Evolutionary conservation across 805 yeast species (phyloP), one percentile per base, ranked within the genome.

Genomic region (Zygosaccharomyces kombuchaensis): DNA sequence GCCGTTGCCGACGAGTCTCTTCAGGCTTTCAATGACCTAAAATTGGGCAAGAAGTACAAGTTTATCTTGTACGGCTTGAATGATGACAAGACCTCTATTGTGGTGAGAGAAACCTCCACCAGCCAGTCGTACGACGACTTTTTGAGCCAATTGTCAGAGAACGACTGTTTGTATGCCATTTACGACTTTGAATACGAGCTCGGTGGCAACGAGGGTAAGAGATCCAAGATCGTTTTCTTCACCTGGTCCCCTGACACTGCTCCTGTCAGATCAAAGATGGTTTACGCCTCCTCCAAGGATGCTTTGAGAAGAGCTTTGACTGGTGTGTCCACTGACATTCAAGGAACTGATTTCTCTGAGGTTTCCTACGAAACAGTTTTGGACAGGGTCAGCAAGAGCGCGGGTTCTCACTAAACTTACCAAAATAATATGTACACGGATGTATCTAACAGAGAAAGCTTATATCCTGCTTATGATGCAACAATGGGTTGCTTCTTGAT

Each of bases 211-310:
- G 98, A 91, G 72, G 99, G 99, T 68, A 89, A 88, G 78, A 86
- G 96, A 77, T 79, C 82, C 55, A 82, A 80, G 68, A 76, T 81
- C 53, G 74, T 80, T 36, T 73, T 81, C 74, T 71, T 73, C 75
- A 86, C 93, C 57, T 93, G 99, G 99, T 82, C 97, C 52, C 99
- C 99, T 62, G 99, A 93, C 68, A 87, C 95, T 52, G 96, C 98
- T 45, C 88, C 93, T 52, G 82, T 93, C 63, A 85, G 95, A 76
- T 70, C 89, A 60, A 93, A 93, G 85, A 93, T 93, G 99, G 86
- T 91, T 53, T 91, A 90, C 75, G 98, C 99, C 39, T 81, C 96
- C n/a, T 90, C 98, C 50, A 89, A 89, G 74, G 98, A 90, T 62
- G 96, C 97, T 40, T 80, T 93, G 65, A 91, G 98, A 78, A 88